A percentile compares a stretch with the other conserved stretches of the same genome.
phyloP scores from a whole-genome alignment of 352 stramenopile species.

The Phytophthora pluvialis region DNA sequence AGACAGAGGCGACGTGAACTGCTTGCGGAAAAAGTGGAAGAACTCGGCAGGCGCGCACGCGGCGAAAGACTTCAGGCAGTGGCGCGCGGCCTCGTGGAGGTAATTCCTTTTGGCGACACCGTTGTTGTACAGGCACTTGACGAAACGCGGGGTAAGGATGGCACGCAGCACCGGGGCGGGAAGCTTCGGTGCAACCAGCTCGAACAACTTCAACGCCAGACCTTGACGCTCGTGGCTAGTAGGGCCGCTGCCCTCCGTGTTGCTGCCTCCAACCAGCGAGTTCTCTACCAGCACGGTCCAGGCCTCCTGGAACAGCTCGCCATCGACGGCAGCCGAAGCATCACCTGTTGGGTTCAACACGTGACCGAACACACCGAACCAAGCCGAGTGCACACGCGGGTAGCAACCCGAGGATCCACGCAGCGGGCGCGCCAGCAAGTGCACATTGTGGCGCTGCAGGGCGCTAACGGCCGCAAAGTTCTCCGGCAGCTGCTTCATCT shows the following conservation, averaged over 20 bases:
- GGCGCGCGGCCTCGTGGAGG: constrained; percentile 76
- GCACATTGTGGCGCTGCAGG: constrained; percentile 66
- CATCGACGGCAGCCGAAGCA: constrained; percentile 50
- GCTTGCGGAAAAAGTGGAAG: constrained; percentile 73
- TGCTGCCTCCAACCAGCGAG: constrained; percentile 53
- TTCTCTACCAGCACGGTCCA: constrained; percentile 88
- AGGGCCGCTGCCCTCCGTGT: constrained; percentile 24
- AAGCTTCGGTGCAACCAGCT: constrained; percentile 66
- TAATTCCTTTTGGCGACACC: constrained; percentile 82
- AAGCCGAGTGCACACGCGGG: constrained; percentile 80
- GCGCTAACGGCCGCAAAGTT: constrained; percentile 52
- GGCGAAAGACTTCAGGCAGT: constrained; percentile 71
- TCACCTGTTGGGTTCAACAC: constrained; percentile 58
- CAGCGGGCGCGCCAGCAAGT: constrained; percentile 67
- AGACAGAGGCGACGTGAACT: constrained; percentile 68
- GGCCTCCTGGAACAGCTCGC: constrained; percentile 74
- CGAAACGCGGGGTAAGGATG: constrained; percentile 77
- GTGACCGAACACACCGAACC: constrained; percentile 80
- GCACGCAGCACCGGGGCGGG: constrained; percentile 55
- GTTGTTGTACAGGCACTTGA: constrained; percentile 88
- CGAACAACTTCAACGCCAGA: constrained; percentile 85
- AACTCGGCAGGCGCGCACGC: constrained; percentile 59
- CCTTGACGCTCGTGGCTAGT: constrained; percentile 83
- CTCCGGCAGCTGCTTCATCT: constrained; percentile 43
- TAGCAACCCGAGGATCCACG: constrained; percentile 74